A percentile compares a stretch with the other conserved stretches of the same genome.
Evolutionary conservation across 129 eudicot species (phyloP).

Genomic region (Cynara cardunculus): DNA sequence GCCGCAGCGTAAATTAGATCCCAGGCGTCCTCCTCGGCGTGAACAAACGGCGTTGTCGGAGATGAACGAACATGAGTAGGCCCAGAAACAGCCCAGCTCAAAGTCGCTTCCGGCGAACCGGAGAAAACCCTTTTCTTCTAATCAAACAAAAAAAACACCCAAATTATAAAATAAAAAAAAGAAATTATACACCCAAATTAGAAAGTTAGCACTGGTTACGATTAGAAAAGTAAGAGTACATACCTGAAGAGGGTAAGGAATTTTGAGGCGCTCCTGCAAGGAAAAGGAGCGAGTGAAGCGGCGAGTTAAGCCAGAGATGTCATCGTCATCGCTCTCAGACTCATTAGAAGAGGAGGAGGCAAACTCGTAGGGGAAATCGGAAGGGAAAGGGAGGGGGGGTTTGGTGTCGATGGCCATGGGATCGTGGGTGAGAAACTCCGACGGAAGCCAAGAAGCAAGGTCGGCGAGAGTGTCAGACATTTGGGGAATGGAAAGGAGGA

Average conservation of each 20-base stretch:
- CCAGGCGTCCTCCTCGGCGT: constrained; percentile 33
- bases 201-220: too few species aligned
- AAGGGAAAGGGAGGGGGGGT: constrained; percentile 13
- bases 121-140: constrained; percentile 39
- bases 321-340: constrained; percentile 54
- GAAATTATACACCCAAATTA: too few species aligned
- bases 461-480: constrained; percentile 35
- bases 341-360: constrained; percentile 32
- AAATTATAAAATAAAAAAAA: background rate
- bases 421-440: constrained; percentile 56
- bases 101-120: constrained; percentile 68
- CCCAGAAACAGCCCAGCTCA: constrained; percentile 44
- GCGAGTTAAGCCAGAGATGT: constrained; percentile 48
- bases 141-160: background rate
- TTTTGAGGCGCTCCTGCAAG: constrained; percentile 17
- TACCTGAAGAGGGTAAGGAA: constrained; percentile 33
- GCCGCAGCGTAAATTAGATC: constrained; percentile 58
- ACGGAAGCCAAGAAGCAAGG: constrained; percentile 43
- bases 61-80: constrained; percentile 45
- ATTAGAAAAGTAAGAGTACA: background rate
- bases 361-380: constrained; percentile 34
- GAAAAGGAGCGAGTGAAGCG: constrained; percentile 47
- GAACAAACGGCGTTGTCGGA: constrained; percentile 38
- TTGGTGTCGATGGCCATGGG: constrained; percentile 19
- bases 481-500: constrained; percentile 3